phyloP scores from a whole-genome alignment of 2,329 filamentous ascomycete genomes.

The Fusarium praegraminearum region DNA sequence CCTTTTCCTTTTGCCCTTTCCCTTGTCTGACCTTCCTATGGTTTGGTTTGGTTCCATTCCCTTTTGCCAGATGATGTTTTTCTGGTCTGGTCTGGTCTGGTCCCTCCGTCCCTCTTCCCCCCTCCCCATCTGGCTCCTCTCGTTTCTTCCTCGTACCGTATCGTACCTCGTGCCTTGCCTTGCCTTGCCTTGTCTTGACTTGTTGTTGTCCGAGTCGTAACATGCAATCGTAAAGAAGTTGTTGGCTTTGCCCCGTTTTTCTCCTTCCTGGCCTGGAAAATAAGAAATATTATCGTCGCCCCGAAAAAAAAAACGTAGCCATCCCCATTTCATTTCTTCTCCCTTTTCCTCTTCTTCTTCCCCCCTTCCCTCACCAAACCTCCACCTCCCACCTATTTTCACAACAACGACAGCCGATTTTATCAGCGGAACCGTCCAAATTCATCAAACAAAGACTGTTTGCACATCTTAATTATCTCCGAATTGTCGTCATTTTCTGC shows the following conservation, averaged over 20 bases:
- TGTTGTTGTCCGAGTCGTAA: constrained; percentile 44
- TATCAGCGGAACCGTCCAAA: constrained; percentile 47
- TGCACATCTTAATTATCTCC: constrained; percentile 51
- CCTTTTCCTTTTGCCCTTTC: constrained; percentile 22
- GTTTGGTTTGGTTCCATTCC: constrained; percentile 28
- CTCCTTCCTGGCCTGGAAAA: constrained; percentile 56
- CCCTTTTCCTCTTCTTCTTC: constrained; percentile 41
- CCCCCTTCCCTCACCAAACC: constrained; percentile 42
- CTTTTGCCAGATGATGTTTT: constrained; percentile 44
- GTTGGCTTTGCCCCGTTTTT: constrained; percentile 61
- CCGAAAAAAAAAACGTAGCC: constrained; percentile 63
- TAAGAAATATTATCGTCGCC: constrained; percentile 58
- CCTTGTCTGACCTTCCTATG: constrained; percentile 27
- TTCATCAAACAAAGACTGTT: constrained; percentile 59
- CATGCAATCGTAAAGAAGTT: constrained; percentile 41
- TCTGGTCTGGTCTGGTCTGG: constrained; percentile 17
- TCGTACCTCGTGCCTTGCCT: constrained; percentile 34
- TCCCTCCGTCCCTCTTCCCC: constrained; percentile 21
- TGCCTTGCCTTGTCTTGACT: constrained; percentile 39
- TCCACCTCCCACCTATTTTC: constrained; percentile 49
- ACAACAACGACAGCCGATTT: constrained; percentile 53
- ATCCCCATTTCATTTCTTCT: constrained; percentile 58
- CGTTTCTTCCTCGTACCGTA: constrained; percentile 44
- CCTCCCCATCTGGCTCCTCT: constrained; percentile 12
- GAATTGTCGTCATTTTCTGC: constrained; percentile 54